Percentiles rank a stretch among this genome's conserved stretches.
These are phyloP conservation scores for Sanghuangporus weigelae DNA, from an alignment of 1,284 basidiomycete genomes.

Conservation along the genomic window DNA sequence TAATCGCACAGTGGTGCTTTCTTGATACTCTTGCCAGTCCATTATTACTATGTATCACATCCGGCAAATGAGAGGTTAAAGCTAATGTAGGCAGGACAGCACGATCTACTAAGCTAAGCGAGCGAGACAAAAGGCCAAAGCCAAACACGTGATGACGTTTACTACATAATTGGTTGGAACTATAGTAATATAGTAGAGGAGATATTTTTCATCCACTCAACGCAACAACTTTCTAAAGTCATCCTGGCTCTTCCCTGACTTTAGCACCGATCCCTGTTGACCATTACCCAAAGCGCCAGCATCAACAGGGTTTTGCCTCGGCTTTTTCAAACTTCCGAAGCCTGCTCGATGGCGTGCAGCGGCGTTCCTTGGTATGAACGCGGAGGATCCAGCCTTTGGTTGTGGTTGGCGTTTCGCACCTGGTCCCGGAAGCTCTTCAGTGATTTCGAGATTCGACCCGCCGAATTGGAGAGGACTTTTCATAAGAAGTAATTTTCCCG, in stretches of 20 bases:
- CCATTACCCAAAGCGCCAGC: conserved; percentile 29
- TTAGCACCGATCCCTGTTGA: conserved; percentile 26
- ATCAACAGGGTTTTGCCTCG: not conserved
- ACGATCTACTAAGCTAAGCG: too few species aligned
- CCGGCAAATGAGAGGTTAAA: too few species aligned
- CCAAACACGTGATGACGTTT: not conserved
- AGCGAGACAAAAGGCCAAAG: not conserved
- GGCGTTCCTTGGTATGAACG: conserved; percentile 61
- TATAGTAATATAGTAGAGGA: not conserved
- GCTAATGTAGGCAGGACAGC: too few species aligned
- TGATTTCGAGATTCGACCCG: conserved; percentile 49
- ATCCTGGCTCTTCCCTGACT: conserved; percentile 57
- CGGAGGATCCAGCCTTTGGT: conserved; percentile 34
- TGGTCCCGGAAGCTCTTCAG: conserved; percentile 42
- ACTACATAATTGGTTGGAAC: not conserved
- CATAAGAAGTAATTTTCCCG: conserved; percentile 67
- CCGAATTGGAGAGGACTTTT: conserved; percentile 66
- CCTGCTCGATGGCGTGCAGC: conserved; percentile 66
- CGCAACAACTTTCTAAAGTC: conserved; percentile 76
- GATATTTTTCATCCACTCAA: conserved; percentile 16
- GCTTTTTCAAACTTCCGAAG: conserved; percentile 36
- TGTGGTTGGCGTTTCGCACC: conserved; percentile 31
- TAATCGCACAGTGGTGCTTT: conserved; percentile 60
- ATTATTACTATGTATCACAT: not conserved
- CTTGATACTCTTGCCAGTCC: conserved; percentile 36